Conservation (phyloP, 2,329 filamentous ascomycete species). For the Mycosphaerella arachidis region DNA sequence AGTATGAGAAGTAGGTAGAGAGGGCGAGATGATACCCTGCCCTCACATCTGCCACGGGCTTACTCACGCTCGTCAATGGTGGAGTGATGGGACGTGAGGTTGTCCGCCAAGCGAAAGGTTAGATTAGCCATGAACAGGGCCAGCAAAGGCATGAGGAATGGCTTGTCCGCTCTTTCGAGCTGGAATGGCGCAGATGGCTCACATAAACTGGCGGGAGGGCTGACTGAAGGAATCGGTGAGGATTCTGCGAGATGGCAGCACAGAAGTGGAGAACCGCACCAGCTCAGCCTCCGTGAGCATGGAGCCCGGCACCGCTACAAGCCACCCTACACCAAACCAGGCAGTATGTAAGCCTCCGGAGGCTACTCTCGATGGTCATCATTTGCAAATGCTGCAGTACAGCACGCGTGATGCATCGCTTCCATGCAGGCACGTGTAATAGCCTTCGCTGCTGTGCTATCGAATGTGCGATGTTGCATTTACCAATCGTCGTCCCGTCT, state of each 20-base stretch:
- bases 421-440: not conserved
- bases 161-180: constrained; percentile 10
- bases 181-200: not conserved
- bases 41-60: not conserved
- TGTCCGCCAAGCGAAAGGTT: constrained; percentile 7
- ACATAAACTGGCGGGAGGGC: constrained; percentile 3
- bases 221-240: constrained; percentile 11
- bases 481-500: not conserved
- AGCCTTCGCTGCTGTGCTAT: not conserved
- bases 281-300: not conserved
- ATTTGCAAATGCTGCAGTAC: not conserved
- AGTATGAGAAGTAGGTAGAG: constrained; percentile 1
- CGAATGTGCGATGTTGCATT: not conserved
- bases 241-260: constrained; percentile 6
- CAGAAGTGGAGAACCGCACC: not conserved
- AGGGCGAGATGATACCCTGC: not conserved
- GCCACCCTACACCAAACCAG: not conserved
- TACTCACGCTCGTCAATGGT: constrained; percentile 8
- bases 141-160: not conserved
- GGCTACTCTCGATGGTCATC: not conserved
- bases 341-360: not conserved
- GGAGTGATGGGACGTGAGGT: constrained; percentile 2
- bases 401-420: not conserved
- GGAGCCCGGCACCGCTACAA: not conserved
- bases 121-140: constrained; percentile 9